Conservation (phyloP, 805 yeast species). For the Saccharomycopsis malanga region DNA sequence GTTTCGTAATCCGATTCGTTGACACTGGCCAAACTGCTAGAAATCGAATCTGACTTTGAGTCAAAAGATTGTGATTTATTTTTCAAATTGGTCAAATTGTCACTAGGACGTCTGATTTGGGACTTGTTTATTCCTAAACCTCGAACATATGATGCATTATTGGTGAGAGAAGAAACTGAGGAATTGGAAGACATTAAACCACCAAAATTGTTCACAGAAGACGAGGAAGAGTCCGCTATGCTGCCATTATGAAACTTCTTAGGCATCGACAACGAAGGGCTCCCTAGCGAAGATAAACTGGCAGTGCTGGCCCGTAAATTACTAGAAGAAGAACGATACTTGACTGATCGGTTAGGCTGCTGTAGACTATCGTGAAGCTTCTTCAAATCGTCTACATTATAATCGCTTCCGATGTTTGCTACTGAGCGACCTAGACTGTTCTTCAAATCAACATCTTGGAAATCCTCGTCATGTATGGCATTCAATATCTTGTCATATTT, state of each 20-base stretch:
- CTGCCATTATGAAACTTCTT: slow-evolving; percentile 8
- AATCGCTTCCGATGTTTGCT: background rate
- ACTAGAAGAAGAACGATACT: slow-evolving; percentile 1
- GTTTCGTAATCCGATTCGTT: slow-evolving; percentile 6
- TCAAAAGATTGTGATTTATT: slow-evolving; percentile 10
- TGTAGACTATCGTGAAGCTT: slow-evolving; percentile 17
- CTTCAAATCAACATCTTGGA: slow-evolving; percentile 21
- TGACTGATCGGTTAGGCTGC: slow-evolving; percentile 4
- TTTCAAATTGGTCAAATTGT: slow-evolving; percentile 17
- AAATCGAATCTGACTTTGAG: slow-evolving; percentile 19
- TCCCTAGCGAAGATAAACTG: slow-evolving; percentile 8
- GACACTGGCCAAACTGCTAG: slow-evolving; percentile 16
- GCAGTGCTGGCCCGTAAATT: slow-evolving; percentile 6
- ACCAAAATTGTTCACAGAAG: slow-evolving; percentile 8
- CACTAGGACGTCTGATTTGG: slow-evolving; percentile 20
- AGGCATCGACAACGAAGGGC: slow-evolving; percentile 4
- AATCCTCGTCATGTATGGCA: slow-evolving; percentile 13
- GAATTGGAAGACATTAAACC: slow-evolving; percentile 1
- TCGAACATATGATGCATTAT: slow-evolving; percentile 20
- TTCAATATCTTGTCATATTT: background rate
- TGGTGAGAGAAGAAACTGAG: slow-evolving; percentile 10
- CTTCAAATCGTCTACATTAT: slow-evolving; percentile 17
- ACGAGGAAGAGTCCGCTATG: slow-evolving; percentile 7
- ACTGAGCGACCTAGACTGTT: background rate
- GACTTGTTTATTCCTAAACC: slow-evolving; percentile 20